These are phyloP conservation scores for Oryza coarctata DNA, from an alignment of 176 grass and related monocot species.

Conservation along the genomic window DNA sequence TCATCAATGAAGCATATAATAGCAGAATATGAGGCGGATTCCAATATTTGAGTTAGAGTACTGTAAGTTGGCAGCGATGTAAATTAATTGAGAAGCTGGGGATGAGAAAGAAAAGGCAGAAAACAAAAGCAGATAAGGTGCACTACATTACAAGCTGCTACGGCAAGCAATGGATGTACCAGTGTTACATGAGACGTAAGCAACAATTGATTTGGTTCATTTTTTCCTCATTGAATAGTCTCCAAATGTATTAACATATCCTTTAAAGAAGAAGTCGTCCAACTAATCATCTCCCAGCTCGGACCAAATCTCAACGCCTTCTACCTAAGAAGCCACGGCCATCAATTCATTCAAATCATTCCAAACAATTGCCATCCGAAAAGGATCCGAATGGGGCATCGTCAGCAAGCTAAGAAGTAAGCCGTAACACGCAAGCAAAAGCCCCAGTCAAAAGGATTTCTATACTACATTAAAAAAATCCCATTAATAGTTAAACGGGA, in stretches of 20 bases:
- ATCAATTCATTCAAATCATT: neutral
- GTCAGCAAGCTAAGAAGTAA: constrained; percentile 1
- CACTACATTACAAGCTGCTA: neutral
- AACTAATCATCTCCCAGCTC: constrained; percentile 9
- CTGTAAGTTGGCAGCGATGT: too few relatives aligned
- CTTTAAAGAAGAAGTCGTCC: neutral
- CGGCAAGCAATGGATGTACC: constrained; percentile 30
- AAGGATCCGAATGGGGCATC: constrained; percentile 17
- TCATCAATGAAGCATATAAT: too few relatives aligned
- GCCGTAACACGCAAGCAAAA: neutral
- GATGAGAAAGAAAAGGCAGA: neutral
- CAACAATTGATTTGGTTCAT: too few relatives aligned
- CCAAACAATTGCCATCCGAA: neutral
- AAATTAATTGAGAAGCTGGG: too few relatives aligned
- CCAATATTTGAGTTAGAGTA: too few relatives aligned
- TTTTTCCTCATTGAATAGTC: neutral
- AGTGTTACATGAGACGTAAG: neutral
- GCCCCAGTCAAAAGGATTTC: neutral
- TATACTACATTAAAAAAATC: neutral
- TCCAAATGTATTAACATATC: neutral
- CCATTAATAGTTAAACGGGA: too few relatives aligned
- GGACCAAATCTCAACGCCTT: neutral
- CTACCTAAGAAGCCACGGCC: neutral
- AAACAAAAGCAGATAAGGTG: neutral
- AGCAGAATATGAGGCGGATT: too few relatives aligned